Conservation (phyloP, 768 basidiomycete genomes). For the Filobasidium wieringae region DNA sequence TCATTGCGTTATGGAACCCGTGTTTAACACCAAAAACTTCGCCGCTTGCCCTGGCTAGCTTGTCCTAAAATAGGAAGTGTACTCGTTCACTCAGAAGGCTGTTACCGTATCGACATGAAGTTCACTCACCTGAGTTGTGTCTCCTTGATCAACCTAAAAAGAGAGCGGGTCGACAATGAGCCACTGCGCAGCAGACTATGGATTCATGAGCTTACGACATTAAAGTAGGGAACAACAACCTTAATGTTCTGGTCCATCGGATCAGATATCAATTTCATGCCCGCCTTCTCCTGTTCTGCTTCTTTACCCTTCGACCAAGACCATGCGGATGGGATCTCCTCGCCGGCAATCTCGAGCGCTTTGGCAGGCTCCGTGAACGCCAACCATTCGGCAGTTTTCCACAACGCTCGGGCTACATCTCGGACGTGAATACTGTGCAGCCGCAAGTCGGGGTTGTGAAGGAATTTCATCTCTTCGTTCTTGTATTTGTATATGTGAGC, state of each 20-base stretch:
- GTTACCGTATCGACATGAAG: no score
- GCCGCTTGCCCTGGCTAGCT: slow-evolving; percentile 27
- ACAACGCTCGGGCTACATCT: slow-evolving; percentile 26
- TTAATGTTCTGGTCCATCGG: slow-evolving; percentile 22
- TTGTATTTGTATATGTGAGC: slow-evolving; percentile 8
- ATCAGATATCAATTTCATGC: slow-evolving; percentile 18
- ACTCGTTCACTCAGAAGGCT: no score
- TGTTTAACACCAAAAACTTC: slow-evolving; percentile 33
- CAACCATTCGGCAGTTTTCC: slow-evolving; percentile 15
- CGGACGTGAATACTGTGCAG: slow-evolving; percentile 30
- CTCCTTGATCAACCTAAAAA: slow-evolving; percentile 29
- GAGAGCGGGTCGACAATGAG: background rate
- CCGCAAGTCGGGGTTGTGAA: slow-evolving; percentile 35
- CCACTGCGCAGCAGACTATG: background rate
- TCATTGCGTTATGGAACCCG: slow-evolving; percentile 29
- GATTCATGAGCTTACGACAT: slow-evolving; percentile 15
- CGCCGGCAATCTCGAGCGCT: slow-evolving; percentile 9
- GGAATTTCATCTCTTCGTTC: slow-evolving; percentile 37
- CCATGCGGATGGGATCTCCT: slow-evolving; percentile 16
- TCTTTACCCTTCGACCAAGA: slow-evolving; percentile 8
- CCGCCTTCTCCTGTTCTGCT: slow-evolving; percentile 23
- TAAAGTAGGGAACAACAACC: slow-evolving; percentile 29
- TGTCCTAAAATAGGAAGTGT: slow-evolving; percentile 13
- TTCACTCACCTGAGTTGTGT: slow-evolving; percentile 26
- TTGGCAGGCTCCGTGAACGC: background rate